Evolutionary conservation across 2,329 filamentous ascomycete genomes (phyloP), one percentile per base, ranked within the genome.

Genomic region (Aspergillus carbonarius): DNA sequence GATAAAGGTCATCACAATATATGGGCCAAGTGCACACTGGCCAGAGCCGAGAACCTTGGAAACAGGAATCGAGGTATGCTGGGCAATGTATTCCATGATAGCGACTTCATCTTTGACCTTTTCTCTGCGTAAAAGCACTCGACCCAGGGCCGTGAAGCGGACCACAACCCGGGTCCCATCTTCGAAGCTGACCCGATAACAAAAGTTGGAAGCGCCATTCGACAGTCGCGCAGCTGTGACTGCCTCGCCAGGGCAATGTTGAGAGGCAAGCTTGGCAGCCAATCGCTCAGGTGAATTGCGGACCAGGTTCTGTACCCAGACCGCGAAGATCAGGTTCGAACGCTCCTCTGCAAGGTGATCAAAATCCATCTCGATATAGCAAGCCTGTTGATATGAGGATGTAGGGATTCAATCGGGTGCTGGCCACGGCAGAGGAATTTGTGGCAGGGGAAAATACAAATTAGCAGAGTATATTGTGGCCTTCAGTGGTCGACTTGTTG

Each of bases 141-240:
- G 66, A 52, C 72, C 70, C 35, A 72, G 66, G 51, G 60, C 63
- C 1, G 66, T 55, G 60, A 73, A 74, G 15, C 65, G 67, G 60
- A 74, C 68, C 15, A 71, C 46, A 8, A 69, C 65, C 10, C 65
- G 63, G 52, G 53, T 51, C 1, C 63, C 65, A 49, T 70, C 62
- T 42, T 68, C 60, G 50, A 62, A 71, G 23, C 64, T 68, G 51
- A 73, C 69, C 44, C 64, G 63, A 55, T 68, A 72, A 50, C 70
- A 72, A 25, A 72, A 42, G 63, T 72, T 73, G 30, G 72, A 74
- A 50, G 68, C 66, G 32, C 71, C 68, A 51, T 66, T 69, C 15
- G 61, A 51, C 37, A 66, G 62, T 49, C 54, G 63, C 18, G 60
- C 64, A 15, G 66, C 67, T 35, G 59, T 60, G 10, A 57, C 59